Evolutionary conservation across 805 yeast species (phyloP), one percentile per base, ranked within the genome.

Genomic region (Schizosaccharomyces pombe): DNA sequence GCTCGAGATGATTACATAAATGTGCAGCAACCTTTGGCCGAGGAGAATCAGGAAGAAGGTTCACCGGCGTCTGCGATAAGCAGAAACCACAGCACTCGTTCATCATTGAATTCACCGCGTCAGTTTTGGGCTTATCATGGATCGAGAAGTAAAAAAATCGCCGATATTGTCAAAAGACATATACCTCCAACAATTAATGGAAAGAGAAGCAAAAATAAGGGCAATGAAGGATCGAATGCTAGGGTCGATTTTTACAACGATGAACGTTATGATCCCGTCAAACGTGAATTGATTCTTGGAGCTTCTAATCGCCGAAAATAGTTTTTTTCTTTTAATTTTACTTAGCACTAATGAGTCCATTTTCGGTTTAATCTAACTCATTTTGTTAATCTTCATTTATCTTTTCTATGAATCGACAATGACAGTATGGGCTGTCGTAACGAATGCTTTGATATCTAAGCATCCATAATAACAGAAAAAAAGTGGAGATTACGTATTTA

Each of bases 211-310:
- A 9, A 14, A 11, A 37, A 37, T 37, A 24, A 37, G 11, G 22
- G 9, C n/a, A 37, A 14, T 37, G 8, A 19, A 5, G 4, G 5
- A n/a, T 37, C 22, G n/a, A 24, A 14, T 37, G 43, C 1, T 37
- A 24, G 19, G n/a, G n/a, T n/a, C 6, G 43, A 37, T 4, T 37
- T 9, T 14, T 2, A 9, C 1, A 14, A n/a, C 8, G 43, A 37
- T 9, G 43, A 6, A 37, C 43, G 22, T 5, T 37, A 37, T 37
- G 43, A 37, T 16, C 8, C 43, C 14, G 43, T 37, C 22, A 37
- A 37, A 37, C 49, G 49, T 16, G 49, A 43, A 43, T 22, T 43
- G 14, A 12, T 43, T 22, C 49, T 43, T 43, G 43, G 43, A n/a
- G n/a, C n/a, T n/a, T n/a, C n/a, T n/a, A n/a, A n/a, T n/a, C n/a